Base-by-base conservation (phyloP, 805 yeast species). In the Alloascoidea africana region DNA sequence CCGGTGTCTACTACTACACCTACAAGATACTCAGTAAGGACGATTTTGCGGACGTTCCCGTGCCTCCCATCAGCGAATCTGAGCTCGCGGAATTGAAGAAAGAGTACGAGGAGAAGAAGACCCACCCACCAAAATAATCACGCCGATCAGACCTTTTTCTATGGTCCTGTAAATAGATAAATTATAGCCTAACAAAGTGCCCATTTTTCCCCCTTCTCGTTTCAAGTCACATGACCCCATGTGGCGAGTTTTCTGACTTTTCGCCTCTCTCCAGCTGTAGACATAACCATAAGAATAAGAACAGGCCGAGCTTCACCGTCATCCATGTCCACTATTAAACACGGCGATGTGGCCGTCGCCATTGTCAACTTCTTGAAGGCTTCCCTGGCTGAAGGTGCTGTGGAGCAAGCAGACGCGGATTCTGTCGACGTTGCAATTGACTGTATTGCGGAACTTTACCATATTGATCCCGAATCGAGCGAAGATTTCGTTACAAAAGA, bases 341-440 rank as follows among this genome's bases (percentile, higher is more conserved):
- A 16, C 8, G 3, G 33, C 3, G 16, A 40, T 13, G 50, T 62
- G 36, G 89, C 94, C 2, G 63, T 74, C 36, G 73, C 84, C 37
- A 76, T 89, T 46, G 76, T 85, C 34, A 71, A 74, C 42, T 89
- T 77, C 55, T 66, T 91, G 47, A 67, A 71, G 48, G 49, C 62
- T 14, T 59, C 82, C 6, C 70, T 80, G 14, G 53, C 66, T 35
- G 66, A 68, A 44, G 81, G 82, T 33, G 69, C 70, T 33, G 70
- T 87, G 35, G 59, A 78, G 27, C 81, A 76, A 44, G 97, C 89
- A 45, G 83, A 76, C 53, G 67, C 68, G 40, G 97, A 91, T 48
- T 84, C 96, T 5, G 66, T 89, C 47, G 96, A 86, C 46, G 94
- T 89, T 37, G 97, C 97, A 42, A 70, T 86, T 46, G 95, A 85